Conservation (phyloP, 2,329 filamentous ascomycete species). For the Coleophoma cylindrospora region DNA sequence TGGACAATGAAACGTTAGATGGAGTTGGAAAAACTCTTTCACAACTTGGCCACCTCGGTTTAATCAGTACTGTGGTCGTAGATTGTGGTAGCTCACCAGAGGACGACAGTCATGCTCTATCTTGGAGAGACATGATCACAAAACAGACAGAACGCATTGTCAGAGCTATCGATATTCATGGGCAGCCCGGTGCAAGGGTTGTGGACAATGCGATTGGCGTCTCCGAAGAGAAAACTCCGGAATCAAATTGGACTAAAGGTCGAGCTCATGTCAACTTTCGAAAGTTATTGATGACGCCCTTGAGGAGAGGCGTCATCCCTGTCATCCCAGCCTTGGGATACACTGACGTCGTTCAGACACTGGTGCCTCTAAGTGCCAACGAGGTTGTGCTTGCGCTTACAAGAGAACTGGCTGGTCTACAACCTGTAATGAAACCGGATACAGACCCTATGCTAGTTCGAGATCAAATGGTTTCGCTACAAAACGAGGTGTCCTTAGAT, state of each 20-base stretch:
- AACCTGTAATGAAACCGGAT: constrained; percentile 28
- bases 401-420: constrained; percentile 67
- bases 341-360: constrained; percentile 40
- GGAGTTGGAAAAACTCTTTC: constrained; percentile 80
- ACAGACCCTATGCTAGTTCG: constrained; percentile 35
- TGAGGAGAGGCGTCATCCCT: constrained; percentile 64
- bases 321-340: constrained; percentile 64
- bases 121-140: constrained; percentile 40
- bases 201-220: constrained; percentile 48
- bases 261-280: constrained; percentile 35
- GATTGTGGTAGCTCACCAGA: constrained; percentile 52
- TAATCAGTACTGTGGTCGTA: constrained; percentile 77
- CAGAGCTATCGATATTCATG: constrained; percentile 67
- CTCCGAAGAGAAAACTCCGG: constrained; percentile 13
- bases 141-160: constrained; percentile 70
- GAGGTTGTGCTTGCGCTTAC: constrained; percentile 74
- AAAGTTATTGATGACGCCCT: constrained; percentile 56
- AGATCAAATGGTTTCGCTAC: constrained; percentile 32
- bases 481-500: constrained; percentile 63
- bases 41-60: constrained; percentile 76
- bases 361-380: constrained; percentile 45
- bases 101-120: constrained; percentile 7
- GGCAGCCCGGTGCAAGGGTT: constrained; percentile 62
- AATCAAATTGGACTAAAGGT: constrained; percentile 4
- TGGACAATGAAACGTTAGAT: constrained; percentile 63